A percentile compares a stretch with the other conserved stretches of the same genome.
These are phyloP conservation scores for Neonectria sp. DNA, from an alignment of 2,329 filamentous ascomycete genomes.

Conservation along the genomic window DNA sequence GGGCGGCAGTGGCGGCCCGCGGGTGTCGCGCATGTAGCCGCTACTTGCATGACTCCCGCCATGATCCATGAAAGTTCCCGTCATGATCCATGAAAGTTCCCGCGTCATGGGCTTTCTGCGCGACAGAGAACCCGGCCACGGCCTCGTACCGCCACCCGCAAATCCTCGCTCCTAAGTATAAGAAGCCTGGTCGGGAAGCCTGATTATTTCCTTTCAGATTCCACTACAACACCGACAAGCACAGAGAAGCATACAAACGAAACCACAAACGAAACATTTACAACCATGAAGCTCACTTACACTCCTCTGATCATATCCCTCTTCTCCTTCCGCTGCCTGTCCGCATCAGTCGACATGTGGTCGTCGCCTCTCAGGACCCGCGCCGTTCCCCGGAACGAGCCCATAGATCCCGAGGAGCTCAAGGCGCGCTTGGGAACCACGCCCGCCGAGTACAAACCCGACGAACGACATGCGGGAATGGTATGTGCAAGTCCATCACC, in stretches of 20 bases:
- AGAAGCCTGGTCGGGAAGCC: neutral
- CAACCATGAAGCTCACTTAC: constrained; percentile 36
- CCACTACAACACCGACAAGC: neutral
- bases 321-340: constrained; percentile 29
- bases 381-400: constrained; percentile 28
- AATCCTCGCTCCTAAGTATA: neutral
- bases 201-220: neutral
- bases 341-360: constrained; percentile 44
- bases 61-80: neutral
- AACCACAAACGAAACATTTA: neutral
- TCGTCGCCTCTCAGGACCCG: constrained; percentile 37
- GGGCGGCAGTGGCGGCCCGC: neutral
- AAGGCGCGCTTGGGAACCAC: constrained; percentile 42
- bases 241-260: neutral
- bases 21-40: neutral
- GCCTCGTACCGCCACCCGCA: neutral
- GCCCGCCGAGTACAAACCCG: constrained; percentile 33
- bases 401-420: constrained; percentile 40
- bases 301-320: constrained; percentile 31
- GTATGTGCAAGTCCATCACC: constrained; percentile 24
- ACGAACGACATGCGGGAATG: constrained; percentile 34
- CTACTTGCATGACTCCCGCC: neutral
- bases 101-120: constrained; percentile 1
- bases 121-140: neutral
- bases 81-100: neutral